A percentile compares a stretch with the other conserved stretches of the same genome.
Evolutionary conservation across 768 basidiomycete genomes (phyloP).

Genomic region (Auricularia sp.): DNA sequence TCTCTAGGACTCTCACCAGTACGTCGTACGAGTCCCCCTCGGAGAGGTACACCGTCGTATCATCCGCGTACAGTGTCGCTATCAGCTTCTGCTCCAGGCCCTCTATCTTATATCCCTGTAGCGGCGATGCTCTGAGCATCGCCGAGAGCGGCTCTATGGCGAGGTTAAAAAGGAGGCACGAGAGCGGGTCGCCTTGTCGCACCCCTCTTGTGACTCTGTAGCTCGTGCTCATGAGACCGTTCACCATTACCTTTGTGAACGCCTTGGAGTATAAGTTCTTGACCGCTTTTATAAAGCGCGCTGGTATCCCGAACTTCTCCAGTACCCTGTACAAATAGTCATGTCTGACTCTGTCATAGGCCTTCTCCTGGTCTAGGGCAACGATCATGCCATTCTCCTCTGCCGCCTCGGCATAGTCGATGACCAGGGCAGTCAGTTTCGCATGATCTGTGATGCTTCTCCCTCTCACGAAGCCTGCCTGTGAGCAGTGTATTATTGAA

Average conservation of each 20-base stretch:
- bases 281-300: constrained; percentile 15
- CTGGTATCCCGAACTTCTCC: constrained; percentile 3
- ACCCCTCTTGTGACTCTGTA: constrained; percentile 24
- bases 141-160: constrained; percentile 32
- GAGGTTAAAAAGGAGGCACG: constrained; percentile 29
- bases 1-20: constrained; percentile 19
- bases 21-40: constrained; percentile 17
- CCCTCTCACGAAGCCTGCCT: constrained; percentile 29
- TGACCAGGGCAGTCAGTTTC: constrained; percentile 12
- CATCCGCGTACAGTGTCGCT: constrained; percentile 30
- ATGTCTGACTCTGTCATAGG: constrained; percentile 13
- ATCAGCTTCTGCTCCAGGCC: constrained; percentile 14
- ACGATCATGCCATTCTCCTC: constrained; percentile 10
- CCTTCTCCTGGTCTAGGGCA: constrained; percentile 13
- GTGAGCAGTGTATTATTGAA: constrained; percentile 22
- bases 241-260: constrained; percentile 22
- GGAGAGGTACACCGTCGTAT: constrained; percentile 28
- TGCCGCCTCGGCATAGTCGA: constrained; percentile 8
- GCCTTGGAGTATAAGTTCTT: constrained; percentile 22
- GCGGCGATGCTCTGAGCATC: constrained; percentile 18
- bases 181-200: constrained; percentile 29
- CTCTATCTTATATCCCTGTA: constrained; percentile 14
- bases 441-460: constrained; percentile 24
- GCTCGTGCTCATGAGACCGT: constrained; percentile 17
- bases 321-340: constrained; percentile 10